Evolutionary conservation across 2,329 filamentous ascomycete genomes (phyloP).

Genomic region (Colletotrichum theobromicola): DNA sequence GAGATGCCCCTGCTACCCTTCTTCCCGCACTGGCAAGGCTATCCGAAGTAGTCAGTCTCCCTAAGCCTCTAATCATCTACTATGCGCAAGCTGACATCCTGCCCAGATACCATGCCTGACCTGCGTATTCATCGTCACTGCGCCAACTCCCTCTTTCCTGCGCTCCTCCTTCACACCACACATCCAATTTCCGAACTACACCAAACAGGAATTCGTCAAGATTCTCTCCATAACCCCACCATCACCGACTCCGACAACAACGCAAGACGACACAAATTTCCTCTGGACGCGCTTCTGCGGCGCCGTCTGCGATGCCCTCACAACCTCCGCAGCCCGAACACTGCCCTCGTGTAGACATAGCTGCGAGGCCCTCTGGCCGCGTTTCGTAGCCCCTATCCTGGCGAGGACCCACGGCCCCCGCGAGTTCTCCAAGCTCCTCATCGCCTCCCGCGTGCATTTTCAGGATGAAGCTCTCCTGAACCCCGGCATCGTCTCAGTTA

Average conservation of each 20-base stretch:
- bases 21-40: constrained; percentile 82
- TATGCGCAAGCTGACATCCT: constrained; percentile 3
- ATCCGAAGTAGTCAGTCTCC: constrained; percentile 72
- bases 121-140: constrained; percentile 77
- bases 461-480: constrained; percentile 75
- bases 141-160: constrained; percentile 72
- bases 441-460: constrained; percentile 71
- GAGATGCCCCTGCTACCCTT: constrained; percentile 79
- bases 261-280: constrained; percentile 61
- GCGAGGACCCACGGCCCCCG: constrained; percentile 75
- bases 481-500: constrained; percentile 59
- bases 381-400: constrained; percentile 80
- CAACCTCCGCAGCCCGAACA: constrained; percentile 80
- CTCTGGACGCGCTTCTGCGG: constrained; percentile 83
- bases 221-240: constrained; percentile 70
- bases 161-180: constrained; percentile 70
- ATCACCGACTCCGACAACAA: constrained; percentile 52
- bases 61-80: constrained; percentile 9
- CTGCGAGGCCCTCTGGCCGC: constrained; percentile 80
- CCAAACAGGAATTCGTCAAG: constrained; percentile 76
- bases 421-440: constrained; percentile 85
- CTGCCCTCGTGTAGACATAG: constrained; percentile 74
- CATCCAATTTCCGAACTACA: constrained; percentile 85
- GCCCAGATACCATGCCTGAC: constrained; percentile 78
- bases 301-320: constrained; percentile 86